phyloP scores from a whole-genome alignment of 805 yeast genomes.

The Cyberlindnera meyerae region DNA sequence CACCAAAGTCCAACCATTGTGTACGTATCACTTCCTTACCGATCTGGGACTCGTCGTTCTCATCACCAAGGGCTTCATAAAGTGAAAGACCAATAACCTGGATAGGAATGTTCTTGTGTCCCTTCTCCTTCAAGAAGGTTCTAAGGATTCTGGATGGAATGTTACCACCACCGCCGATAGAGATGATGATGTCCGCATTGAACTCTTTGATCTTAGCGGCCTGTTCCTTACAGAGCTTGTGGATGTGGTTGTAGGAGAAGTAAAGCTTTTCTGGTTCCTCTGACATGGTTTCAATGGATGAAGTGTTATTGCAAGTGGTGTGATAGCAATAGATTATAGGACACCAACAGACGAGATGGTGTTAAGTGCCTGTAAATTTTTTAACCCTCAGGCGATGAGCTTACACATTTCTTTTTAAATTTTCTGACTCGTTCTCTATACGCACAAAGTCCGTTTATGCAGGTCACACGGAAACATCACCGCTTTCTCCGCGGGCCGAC shows the following conservation, averaged over 20 bases:
- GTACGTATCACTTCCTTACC: conserved; percentile 83
- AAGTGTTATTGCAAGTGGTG: no score
- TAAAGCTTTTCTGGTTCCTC: conserved; percentile 39
- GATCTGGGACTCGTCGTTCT: conserved; percentile 40
- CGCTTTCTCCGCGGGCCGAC: no score
- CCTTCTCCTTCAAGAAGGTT: conserved; percentile 53
- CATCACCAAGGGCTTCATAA: conserved; percentile 52
- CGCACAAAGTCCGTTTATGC: no score
- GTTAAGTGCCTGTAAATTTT: no score
- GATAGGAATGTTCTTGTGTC: conserved; percentile 62
- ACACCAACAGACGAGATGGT: no score
- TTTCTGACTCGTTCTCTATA: no score
- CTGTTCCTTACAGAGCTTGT: conserved; percentile 72
- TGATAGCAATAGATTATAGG: no score
- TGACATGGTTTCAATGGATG: conserved; percentile 2
- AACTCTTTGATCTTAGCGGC: conserved; percentile 44
- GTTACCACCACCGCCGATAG: conserved; percentile 73
- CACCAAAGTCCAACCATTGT: conserved; percentile 85
- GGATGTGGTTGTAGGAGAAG: conserved; percentile 76
- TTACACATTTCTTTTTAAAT: no score
- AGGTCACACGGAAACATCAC: no score
- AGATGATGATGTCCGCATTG: conserved; percentile 54
- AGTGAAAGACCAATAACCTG: conserved; percentile 66
- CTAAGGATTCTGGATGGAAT: conserved; percentile 59
- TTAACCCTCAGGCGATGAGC: no score